Evolutionary conservation across 257 asterid genomes (phyloP), one percentile per base, ranked within the genome.

Genomic region (Avicennia marina): DNA sequence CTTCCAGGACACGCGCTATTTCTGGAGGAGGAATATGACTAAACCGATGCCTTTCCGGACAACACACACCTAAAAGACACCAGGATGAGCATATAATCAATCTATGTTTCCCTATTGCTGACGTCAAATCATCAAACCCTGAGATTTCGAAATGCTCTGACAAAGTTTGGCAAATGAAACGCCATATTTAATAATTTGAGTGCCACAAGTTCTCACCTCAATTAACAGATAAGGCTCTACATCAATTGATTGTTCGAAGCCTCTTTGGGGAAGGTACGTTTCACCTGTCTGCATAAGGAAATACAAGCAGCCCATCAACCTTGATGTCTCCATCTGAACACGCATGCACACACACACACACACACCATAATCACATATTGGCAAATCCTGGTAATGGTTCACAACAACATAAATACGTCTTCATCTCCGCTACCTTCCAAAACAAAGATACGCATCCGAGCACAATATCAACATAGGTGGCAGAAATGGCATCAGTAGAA

Each of bases 191-290:
- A 22, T 4, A 20, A 21, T 8, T 2, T 7, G 12, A 7, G 15
- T 3, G 17, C 4, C 7, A 59, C 22, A 53, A 68, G 19, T 16
- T 39, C 11, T 46, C 34, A 68, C 69, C 74, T 68, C 38, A 56
- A 63, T 42, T 12, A 48, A 15, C 46, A 53, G 34, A 67, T 11
- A 26, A 41, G 29, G 33, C 12, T 53, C 43, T 10, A 27, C 64
- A 44, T 63, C 58, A 36, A 43, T 41, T 43, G 56, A 42, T 51
- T 27, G 68, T 60, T 68, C 65, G 62, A 69, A 69, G 69, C 74
- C 74, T 62, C 65, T 29, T 16, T 68, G 47, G 38, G 68, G 56
- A 47, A 48, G 64, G 53, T 40, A 57, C 60, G 4, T 43, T 36
- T 47, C 61, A 56, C 74, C 58, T 29, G 60, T 62, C 69, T 61